Percentiles rank a stretch among this genome's conserved stretches.
Evolutionary conservation across 1,284 basidiomycete genomes (phyloP).

Genomic region (Apiotrichum gracile): DNA sequence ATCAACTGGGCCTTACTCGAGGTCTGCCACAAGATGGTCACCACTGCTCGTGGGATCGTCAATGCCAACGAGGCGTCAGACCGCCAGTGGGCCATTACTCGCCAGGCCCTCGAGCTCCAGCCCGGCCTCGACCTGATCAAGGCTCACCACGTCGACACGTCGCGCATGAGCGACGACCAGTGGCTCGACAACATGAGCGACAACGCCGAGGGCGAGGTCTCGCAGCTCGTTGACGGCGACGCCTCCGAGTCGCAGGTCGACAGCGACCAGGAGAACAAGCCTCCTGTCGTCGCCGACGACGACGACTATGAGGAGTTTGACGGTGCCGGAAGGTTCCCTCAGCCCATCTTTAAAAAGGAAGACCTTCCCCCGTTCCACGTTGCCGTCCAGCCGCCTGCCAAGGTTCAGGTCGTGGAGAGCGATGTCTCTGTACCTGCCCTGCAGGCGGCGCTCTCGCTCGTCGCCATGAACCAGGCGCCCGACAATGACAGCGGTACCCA

Average conservation of each 20-base stretch:
- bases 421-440: background rate
- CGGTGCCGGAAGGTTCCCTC: slow-evolving; percentile 5
- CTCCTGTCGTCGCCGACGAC: background rate
- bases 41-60: slow-evolving; percentile 2
- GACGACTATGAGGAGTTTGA: slow-evolving; percentile 9
- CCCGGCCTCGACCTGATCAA: background rate
- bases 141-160: background rate
- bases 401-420: background rate
- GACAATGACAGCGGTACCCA: background rate
- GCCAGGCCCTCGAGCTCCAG: background rate
- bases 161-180: background rate
- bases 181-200: background rate
- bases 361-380: background rate
- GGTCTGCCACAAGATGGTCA: slow-evolving; percentile 5
- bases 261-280: slow-evolving; percentile 2
- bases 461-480: background rate
- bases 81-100: background rate
- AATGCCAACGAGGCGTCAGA: background rate
- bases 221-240: background rate
- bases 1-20: slow-evolving; percentile 5
- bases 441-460: background rate
- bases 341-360: background rate
- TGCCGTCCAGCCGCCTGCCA: background rate
- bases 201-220: background rate
- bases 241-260: background rate